Conservation (phyloP, 2,329 filamentous ascomycete genomes). For the Xylaria sp. region DNA sequence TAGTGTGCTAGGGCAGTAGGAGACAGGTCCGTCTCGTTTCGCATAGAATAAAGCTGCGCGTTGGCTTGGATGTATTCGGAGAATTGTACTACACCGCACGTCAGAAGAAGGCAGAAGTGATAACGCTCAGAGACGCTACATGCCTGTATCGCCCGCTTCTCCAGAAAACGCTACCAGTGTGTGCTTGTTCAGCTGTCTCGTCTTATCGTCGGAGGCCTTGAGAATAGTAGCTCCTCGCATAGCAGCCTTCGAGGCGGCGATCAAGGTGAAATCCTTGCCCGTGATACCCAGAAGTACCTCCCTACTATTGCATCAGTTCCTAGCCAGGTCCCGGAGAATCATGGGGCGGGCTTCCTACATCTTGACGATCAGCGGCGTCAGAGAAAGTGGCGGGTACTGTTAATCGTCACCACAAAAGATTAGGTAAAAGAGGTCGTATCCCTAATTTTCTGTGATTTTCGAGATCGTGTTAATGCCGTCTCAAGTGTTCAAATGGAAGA, state of each 20-base stretch:
- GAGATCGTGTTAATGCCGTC: conserved; percentile 9
- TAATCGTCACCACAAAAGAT: background rate
- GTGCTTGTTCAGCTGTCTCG: conserved; percentile 88
- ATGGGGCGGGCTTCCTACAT: conserved; percentile 31
- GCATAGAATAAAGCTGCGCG: conserved; percentile 97
- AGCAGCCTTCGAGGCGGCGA: conserved; percentile 96
- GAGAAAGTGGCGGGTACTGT: conserved; percentile 14
- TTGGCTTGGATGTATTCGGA: conserved; percentile 99
- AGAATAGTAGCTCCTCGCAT: conserved; percentile 98
- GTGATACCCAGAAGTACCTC: conserved; percentile 98
- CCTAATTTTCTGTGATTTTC: background rate
- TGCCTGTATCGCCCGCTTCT: conserved; percentile 95
- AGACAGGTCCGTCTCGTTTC: conserved; percentile 91
- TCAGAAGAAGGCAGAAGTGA: conserved; percentile 30
- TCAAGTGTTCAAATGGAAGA: conserved; percentile 1
- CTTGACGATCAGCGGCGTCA: conserved; percentile 29
- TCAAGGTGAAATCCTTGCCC: conserved; percentile 98
- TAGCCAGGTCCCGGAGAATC: background rate
- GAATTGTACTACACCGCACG: conserved; percentile 80
- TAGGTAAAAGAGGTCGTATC: conserved; percentile 1
- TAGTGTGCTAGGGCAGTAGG: conserved; percentile 91
- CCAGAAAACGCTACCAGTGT: conserved; percentile 95
- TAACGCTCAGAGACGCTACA: conserved; percentile 40
- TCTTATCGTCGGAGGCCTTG: conserved; percentile 97
- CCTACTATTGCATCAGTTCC: conserved; percentile 62